A percentile compares a stretch with the other conserved stretches of the same genome.
phyloP scores from a whole-genome alignment of 495 filamentous ascomycete species.

The Paragyromitra xinjiangensis region DNA sequence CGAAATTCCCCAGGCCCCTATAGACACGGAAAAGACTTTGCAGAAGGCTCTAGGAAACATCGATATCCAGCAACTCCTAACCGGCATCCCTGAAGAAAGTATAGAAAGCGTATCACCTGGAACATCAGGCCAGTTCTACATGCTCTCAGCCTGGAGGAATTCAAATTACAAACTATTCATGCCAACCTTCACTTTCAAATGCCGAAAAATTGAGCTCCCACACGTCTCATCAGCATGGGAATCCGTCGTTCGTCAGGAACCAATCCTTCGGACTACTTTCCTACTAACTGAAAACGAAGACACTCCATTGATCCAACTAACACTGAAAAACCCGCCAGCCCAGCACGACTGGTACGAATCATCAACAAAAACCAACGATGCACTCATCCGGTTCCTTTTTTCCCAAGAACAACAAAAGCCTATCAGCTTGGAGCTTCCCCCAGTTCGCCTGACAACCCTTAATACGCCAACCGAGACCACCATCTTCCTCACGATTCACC shows the following conservation, averaged over 20 bases:
- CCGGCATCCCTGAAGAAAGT: conserved; percentile 58
- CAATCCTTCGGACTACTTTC: conserved; percentile 72
- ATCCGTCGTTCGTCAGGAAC: conserved; percentile 63
- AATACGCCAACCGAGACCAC: conserved; percentile 49
- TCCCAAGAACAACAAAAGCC: conserved; percentile 45
- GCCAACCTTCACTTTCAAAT: conserved; percentile 68
- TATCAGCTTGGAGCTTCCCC: conserved; percentile 48
- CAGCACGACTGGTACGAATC: conserved; percentile 49
- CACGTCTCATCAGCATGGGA: conserved; percentile 66
- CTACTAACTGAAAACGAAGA: conserved; percentile 61
- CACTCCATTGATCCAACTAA: conserved; percentile 66
- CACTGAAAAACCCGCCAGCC: conserved; percentile 57
- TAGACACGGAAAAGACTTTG: conserved; percentile 56
- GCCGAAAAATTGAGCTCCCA: conserved; percentile 58
- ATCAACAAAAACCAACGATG: conserved; percentile 18
- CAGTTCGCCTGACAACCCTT: conserved; percentile 53
- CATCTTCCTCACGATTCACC: conserved; percentile 66
- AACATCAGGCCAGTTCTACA: conserved; percentile 75
- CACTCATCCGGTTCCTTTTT: conserved; percentile 34
- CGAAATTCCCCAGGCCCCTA: conserved; percentile 33
- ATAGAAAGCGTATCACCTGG: conserved; percentile 70
- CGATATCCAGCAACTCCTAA: conserved; percentile 56
- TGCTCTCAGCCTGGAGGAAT: conserved; percentile 74
- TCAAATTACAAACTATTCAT: conserved; percentile 69
- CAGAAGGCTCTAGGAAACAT: conserved; percentile 58